These are phyloP conservation scores for Elaeis guineensis DNA, from an alignment of 176 grass and related monocot genomes.

Conservation along the genomic window DNA sequence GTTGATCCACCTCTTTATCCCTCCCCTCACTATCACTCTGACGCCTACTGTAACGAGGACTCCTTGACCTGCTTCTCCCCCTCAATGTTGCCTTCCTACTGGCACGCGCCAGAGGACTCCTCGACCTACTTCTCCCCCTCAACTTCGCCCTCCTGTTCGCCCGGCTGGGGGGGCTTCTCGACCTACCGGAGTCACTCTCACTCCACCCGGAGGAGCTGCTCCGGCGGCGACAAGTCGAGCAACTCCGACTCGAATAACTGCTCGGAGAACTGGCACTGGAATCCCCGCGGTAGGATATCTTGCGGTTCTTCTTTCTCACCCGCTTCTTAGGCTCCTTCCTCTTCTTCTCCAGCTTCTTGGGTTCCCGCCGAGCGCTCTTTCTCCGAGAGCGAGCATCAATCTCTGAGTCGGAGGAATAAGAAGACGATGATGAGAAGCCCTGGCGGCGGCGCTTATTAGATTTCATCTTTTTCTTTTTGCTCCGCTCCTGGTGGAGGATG, in stretches of 20 bases:
- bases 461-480: slow-evolving; percentile 1
- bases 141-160: not conserved
- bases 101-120: slow-evolving; percentile 29
- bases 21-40: slow-evolving; percentile 19
- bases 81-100: slow-evolving; percentile 29
- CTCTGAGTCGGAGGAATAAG: slow-evolving; percentile 4
- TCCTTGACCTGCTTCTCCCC: slow-evolving; percentile 6
- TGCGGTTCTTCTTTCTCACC: not conserved
- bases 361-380: not conserved
- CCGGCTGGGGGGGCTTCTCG: not conserved
- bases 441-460: slow-evolving; percentile 4
- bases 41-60: slow-evolving; percentile 23
- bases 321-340: not conserved
- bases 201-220: not conserved
- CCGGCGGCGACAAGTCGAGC: slow-evolving; percentile 5
- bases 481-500: not conserved
- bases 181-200: not conserved
- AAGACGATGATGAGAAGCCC: not conserved
- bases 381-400: not conserved
- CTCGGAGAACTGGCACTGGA: not conserved
- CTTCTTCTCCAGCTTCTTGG: not conserved
- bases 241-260: slow-evolving; percentile 6
- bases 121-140: slow-evolving; percentile 12
- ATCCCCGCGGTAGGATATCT: not conserved
- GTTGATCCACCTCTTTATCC: slow-evolving; percentile 6